Percentiles rank a stretch among this genome's conserved stretches.
These are phyloP conservation scores for Penicillium freii DNA, from an alignment of 2,329 filamentous ascomycete genomes.

Conservation along the genomic window DNA sequence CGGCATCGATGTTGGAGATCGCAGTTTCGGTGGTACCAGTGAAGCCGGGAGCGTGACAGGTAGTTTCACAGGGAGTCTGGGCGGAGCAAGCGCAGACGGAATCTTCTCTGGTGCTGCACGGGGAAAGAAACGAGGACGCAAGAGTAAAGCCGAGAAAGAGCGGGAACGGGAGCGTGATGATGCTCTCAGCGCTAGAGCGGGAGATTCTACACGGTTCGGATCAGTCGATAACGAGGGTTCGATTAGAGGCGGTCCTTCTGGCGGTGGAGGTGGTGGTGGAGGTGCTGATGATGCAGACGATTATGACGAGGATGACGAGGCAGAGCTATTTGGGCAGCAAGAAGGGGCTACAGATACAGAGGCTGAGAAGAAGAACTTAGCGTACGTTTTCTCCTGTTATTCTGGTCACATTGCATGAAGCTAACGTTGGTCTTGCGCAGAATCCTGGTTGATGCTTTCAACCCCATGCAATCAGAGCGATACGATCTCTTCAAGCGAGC, in stretches of 20 bases:
- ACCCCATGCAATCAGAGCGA: slow-evolving; percentile 47
- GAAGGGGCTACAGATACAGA: slow-evolving; percentile 49
- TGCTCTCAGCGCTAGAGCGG: slow-evolving; percentile 28
- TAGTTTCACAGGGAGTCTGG: slow-evolving; percentile 44
- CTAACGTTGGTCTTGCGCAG: slow-evolving; percentile 25
- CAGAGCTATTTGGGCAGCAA: slow-evolving; percentile 46
- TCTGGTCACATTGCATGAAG: slow-evolving; percentile 4
- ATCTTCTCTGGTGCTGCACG: slow-evolving; percentile 31
- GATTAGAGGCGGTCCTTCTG: slow-evolving; percentile 28
- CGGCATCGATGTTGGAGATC: slow-evolving; percentile 31
- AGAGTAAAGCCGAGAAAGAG: slow-evolving; percentile 41
- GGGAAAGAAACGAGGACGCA: slow-evolving; percentile 38
- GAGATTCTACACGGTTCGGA: slow-evolving; percentile 29
- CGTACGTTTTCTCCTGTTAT: slow-evolving; percentile 35
- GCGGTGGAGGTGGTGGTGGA: slow-evolving; percentile 38
- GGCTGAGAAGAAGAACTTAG: slow-evolving; percentile 52
- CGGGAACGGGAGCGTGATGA: slow-evolving; percentile 35
- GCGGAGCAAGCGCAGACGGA: slow-evolving; percentile 37
- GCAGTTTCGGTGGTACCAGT: slow-evolving; percentile 34
- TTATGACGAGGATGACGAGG: slow-evolving; percentile 51
- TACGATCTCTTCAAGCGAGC: slow-evolving; percentile 52
- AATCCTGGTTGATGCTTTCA: slow-evolving; percentile 49
- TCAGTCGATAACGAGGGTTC: slow-evolving; percentile 37
- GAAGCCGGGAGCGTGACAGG: slow-evolving; percentile 45
- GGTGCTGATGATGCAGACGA: slow-evolving; percentile 50